Conservation (phyloP, 75 land plant genomes). For the Adiantum capillusveneris region DNA sequence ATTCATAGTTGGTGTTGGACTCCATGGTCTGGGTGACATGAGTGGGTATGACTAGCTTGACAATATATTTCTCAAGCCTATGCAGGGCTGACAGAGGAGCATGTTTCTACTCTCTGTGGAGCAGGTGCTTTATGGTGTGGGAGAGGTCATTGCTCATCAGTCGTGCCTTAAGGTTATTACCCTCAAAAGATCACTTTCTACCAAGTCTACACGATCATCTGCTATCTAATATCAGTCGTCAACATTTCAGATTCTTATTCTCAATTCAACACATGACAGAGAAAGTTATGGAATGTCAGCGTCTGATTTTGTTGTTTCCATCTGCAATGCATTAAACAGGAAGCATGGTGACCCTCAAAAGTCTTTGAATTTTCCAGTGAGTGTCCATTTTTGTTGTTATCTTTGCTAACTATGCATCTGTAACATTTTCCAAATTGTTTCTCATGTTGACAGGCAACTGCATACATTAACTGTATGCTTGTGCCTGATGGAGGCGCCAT, state of each 20-base stretch:
- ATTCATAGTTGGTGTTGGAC: too few species aligned
- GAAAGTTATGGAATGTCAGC: conserved; percentile 85
- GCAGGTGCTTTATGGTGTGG: conserved; percentile 82
- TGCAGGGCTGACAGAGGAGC: too few species aligned
- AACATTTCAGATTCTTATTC: conserved; percentile 57
- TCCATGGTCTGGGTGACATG: too few species aligned
- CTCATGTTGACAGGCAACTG: conserved; percentile 66
- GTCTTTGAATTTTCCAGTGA: conserved; percentile 48
- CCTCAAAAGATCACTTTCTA: too few species aligned
- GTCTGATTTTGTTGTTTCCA: conserved; percentile 78
- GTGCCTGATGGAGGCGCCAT: conserved; percentile 74
- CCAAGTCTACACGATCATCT: too few species aligned
- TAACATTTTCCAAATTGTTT: too few species aligned
- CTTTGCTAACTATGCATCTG: too few species aligned
- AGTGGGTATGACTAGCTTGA: too few species aligned
- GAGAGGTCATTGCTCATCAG: conserved; percentile 66
- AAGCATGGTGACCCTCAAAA: conserved; percentile 57
- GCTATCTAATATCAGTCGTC: background rate
- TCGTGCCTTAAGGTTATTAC: conserved; percentile 71
- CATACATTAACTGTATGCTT: conserved; percentile 64
- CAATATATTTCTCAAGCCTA: too few species aligned
- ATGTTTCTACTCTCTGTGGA: conserved; percentile 5
- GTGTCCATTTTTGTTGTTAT: background rate
- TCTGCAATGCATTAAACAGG: conserved; percentile 83
- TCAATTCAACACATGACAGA: conserved; percentile 89